phyloP scores from a whole-genome alignment of 2,329 filamentous ascomycete genomes.

The Lachnellula subtilissima region DNA sequence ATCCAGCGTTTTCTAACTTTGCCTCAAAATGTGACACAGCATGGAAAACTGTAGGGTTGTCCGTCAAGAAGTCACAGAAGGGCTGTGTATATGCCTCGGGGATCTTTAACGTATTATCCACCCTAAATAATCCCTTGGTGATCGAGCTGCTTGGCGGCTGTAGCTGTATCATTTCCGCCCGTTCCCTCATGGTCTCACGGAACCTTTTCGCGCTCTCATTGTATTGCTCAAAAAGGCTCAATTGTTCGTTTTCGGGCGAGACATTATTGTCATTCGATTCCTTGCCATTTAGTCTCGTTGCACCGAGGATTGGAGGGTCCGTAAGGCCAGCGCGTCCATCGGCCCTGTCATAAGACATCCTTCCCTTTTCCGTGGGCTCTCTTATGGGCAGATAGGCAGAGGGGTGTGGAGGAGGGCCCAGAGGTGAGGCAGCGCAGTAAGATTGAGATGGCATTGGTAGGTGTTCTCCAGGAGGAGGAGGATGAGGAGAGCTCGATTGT shows the following conservation, averaged over 20 bases:
- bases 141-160: slow-evolving; percentile 7
- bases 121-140: slow-evolving; percentile 7
- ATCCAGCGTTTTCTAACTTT: slow-evolving; percentile 68
- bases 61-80: slow-evolving; percentile 80
- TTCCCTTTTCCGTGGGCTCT: too few relatives aligned
- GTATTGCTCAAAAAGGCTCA: neutral
- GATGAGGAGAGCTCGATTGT: neutral
- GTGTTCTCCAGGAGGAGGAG: neutral
- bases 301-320: too few relatives aligned
- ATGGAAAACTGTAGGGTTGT: slow-evolving; percentile 93
- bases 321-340: too few relatives aligned
- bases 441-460: neutral
- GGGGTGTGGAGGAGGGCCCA: neutral
- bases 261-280: too few relatives aligned
- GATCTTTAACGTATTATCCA: slow-evolving; percentile 16
- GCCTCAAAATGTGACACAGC: slow-evolving; percentile 73
- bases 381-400: too few relatives aligned
- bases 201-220: neutral
- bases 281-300: too few relatives aligned
- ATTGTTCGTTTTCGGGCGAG: too few relatives aligned
- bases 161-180: neutral
- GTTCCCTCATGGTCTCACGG: neutral
- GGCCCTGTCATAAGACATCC: too few relatives aligned
- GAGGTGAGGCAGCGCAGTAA: neutral
- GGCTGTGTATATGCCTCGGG: slow-evolving; percentile 72